Evolutionary conservation across 2,329 filamentous ascomycete species (phyloP).

Genomic region (Diaporthe citriasiana): DNA sequence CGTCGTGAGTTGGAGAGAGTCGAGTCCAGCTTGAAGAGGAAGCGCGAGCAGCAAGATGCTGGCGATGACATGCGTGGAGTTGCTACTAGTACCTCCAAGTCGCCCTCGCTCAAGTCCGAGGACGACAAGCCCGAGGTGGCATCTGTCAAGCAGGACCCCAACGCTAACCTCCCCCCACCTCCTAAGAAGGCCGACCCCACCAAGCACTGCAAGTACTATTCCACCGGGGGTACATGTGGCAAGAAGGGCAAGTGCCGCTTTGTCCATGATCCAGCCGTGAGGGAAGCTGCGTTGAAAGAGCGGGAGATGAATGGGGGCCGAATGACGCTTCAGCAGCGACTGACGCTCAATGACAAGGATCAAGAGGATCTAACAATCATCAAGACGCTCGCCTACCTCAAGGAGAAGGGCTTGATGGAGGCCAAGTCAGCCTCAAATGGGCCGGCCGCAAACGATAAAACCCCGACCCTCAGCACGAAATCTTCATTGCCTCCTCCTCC

Average conservation of each 20-base stretch:
- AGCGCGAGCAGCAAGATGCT: slow-evolving; percentile 76
- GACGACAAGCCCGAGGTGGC: slow-evolving; percentile 72
- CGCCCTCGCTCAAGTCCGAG: slow-evolving; percentile 63
- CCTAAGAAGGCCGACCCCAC: slow-evolving; percentile 72
- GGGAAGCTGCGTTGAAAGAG: slow-evolving; percentile 74
- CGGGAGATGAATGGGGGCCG: slow-evolving; percentile 75
- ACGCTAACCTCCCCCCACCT: slow-evolving; percentile 57
- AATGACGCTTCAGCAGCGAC: slow-evolving; percentile 75
- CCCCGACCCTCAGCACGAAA: slow-evolving; percentile 39
- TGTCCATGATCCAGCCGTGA: slow-evolving; percentile 74
- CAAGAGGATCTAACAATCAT: slow-evolving; percentile 77
- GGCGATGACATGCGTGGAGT: slow-evolving; percentile 74
- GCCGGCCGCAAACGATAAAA: slow-evolving; percentile 46
- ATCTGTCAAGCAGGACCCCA: slow-evolving; percentile 62
- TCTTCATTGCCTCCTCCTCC: slow-evolving; percentile 46
- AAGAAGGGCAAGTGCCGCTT: slow-evolving; percentile 84
- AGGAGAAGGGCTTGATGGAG: slow-evolving; percentile 69
- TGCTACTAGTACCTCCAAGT: slow-evolving; percentile 54
- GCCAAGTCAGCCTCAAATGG: slow-evolving; percentile 47
- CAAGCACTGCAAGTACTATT: slow-evolving; percentile 79
- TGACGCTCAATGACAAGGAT: slow-evolving; percentile 77
- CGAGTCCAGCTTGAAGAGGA: slow-evolving; percentile 77
- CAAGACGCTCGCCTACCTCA: slow-evolving; percentile 75
- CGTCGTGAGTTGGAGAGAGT: slow-evolving; percentile 77
- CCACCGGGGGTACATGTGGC: slow-evolving; percentile 76